These are phyloP conservation scores for Persicaria maculosa DNA, from an alignment of 148 eudicot genomes.

Conservation along the genomic window DNA sequence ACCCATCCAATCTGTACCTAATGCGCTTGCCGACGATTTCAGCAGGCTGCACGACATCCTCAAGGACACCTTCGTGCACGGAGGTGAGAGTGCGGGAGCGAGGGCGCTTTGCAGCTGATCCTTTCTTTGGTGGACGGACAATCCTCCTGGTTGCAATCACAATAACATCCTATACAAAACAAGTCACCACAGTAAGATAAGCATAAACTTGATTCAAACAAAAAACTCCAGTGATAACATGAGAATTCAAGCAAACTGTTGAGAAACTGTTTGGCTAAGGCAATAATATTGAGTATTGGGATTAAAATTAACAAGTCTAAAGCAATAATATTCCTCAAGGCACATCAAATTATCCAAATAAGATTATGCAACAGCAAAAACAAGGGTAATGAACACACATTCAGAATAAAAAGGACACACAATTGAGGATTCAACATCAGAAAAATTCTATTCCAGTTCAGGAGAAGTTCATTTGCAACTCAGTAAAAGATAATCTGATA, in stretches of 20 bases:
- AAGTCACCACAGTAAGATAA: background rate
- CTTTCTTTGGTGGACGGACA: slow-evolving; percentile 11
- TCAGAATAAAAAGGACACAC: too few species aligned
- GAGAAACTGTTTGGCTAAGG: background rate
- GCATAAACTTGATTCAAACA: background rate
- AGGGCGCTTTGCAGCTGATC: slow-evolving; percentile 15
- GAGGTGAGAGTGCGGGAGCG: slow-evolving; percentile 11
- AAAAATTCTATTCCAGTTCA: too few species aligned
- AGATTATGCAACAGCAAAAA: background rate
- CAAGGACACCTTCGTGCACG: slow-evolving; percentile 10
- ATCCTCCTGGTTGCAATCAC: slow-evolving; percentile 12
- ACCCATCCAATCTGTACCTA: slow-evolving; percentile 11
- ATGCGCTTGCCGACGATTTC: slow-evolving; percentile 9
- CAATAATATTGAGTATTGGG: too few species aligned
- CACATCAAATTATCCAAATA: background rate
- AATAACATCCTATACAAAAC: slow-evolving; percentile 3
- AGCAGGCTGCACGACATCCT: slow-evolving; percentile 14
- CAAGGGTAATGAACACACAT: too few species aligned
- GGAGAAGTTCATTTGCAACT: too few species aligned
- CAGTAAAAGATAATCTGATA: too few species aligned
- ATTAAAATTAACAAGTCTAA: background rate
- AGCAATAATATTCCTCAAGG: background rate
- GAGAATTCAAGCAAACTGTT: background rate
- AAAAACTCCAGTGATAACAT: background rate
- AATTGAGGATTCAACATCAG: too few species aligned